phyloP scores from a whole-genome alignment of 2,329 filamentous ascomycete genomes.

The Colletotrichum truncatum region DNA sequence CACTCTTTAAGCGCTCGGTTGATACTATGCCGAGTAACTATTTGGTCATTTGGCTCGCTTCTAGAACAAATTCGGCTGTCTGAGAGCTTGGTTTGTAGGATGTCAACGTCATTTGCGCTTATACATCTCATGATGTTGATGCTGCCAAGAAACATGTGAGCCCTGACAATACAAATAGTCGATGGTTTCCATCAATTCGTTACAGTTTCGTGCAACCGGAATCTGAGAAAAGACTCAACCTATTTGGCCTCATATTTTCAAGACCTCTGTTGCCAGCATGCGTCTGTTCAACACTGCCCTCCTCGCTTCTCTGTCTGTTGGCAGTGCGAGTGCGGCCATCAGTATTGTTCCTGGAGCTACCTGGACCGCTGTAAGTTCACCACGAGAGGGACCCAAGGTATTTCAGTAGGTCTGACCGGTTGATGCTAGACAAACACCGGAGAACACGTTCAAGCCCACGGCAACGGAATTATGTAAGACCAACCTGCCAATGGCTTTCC shows the following conservation, averaged over 20 bases:
- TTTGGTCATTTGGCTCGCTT: not conserved
- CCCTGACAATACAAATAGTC: not conserved
- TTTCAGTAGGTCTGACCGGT: not conserved
- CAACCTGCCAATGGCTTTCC: too few species aligned
- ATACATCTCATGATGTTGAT: not conserved
- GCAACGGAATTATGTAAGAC: constrained; percentile 64
- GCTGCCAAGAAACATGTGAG: not conserved
- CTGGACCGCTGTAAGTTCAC: constrained; percentile 51
- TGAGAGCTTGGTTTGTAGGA: not conserved
- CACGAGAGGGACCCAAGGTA: not conserved
- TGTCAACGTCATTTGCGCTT: not conserved
- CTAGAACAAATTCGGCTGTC: not conserved
- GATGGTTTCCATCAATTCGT: not conserved
- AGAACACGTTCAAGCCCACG: constrained; percentile 72
- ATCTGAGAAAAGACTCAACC: too few species aligned
- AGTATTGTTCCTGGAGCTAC: constrained; percentile 55
- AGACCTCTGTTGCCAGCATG: constrained; percentile 7
- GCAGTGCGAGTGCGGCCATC: constrained; percentile 31
- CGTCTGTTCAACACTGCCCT: not conserved
- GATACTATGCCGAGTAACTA: not conserved
- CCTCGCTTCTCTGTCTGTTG: constrained; percentile 1
- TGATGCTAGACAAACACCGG: constrained; percentile 53
- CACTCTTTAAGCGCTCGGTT: not conserved
- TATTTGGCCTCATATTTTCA: too few species aligned
- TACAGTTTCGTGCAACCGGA: too few species aligned